Conservation (phyloP, 108 stramenopile species). For the Skeletonema potamos region DNA sequence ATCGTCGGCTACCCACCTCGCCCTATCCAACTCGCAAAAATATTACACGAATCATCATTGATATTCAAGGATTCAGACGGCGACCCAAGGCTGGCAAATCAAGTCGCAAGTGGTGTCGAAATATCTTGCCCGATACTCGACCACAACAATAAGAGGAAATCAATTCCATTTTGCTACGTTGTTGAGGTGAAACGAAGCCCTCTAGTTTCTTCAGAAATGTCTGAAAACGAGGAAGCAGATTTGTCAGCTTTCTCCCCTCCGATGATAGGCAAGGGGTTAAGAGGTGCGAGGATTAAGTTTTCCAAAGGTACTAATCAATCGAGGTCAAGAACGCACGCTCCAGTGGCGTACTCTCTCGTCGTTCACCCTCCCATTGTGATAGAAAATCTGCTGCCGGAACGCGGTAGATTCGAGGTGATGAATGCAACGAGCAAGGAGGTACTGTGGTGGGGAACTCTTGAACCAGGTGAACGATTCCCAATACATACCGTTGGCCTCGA, state of each 20-base stretch:
- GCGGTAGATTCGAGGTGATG: slow-evolving; percentile 89
- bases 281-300: slow-evolving; percentile 16
- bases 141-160: slow-evolving; percentile 27
- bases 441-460: slow-evolving; percentile 85
- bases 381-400: slow-evolving; percentile 89
- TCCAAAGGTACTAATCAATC: background rate
- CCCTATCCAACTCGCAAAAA: slow-evolving; percentile 76
- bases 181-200: slow-evolving; percentile 87
- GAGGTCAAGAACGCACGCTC: slow-evolving; percentile 53
- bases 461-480: slow-evolving; percentile 80
- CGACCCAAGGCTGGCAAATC: slow-evolving; percentile 50
- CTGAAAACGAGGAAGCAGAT: background rate
- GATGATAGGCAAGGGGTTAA: slow-evolving; percentile 17
- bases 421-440: slow-evolving; percentile 70
- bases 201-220: slow-evolving; percentile 34
- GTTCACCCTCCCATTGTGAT: slow-evolving; percentile 94
- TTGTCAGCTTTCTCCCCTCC: slow-evolving; percentile 10
- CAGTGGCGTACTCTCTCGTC: slow-evolving; percentile 82
- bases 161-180: slow-evolving; percentile 76
- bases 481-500: slow-evolving; percentile 79
- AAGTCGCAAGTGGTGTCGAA: slow-evolving; percentile 72
- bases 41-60: slow-evolving; percentile 76
- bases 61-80: slow-evolving; percentile 57
- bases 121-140: slow-evolving; percentile 71
- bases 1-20: slow-evolving; percentile 59